Evolutionary conservation across 2,329 filamentous ascomycete species (phyloP), one percentile per base, ranked within the genome.

Genomic region (Aspergillus neoniger): DNA sequence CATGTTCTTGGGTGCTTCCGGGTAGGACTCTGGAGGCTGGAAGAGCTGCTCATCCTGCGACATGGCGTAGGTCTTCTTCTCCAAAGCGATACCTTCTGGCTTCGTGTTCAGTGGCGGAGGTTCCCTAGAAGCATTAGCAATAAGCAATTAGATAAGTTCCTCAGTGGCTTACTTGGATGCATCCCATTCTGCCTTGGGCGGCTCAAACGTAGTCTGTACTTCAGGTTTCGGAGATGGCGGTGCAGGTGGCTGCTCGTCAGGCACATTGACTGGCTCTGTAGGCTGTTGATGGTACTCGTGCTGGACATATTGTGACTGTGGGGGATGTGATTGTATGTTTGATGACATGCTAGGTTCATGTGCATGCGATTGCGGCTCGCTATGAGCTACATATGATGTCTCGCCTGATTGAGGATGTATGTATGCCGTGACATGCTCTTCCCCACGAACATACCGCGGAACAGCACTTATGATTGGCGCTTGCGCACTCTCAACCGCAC

Each of bases 11-110:
- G 93, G 92, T 17, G 92, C 91, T 70, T 91, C 91, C 2, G 93
- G 91, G 70, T 96, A 95, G 56, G 85, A 83, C 61, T 81, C 77
- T 17, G 93, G 93, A 32, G 93, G 86, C 57, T 91, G 84, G 76
- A 96, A 98, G 9, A 91, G 86, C 36, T 86, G 77, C 17, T 83
- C 82, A 74, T 93, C 90, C 58, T 85, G 85, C 58, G 90, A 96
- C 88, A 97, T 97, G 59, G 85, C 83, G 76, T 98, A 98, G 58
- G 87, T 87, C 59, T 87, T 86, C 50, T 83, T 83, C 15, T 92
- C 91, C 71, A 98, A 90, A 74, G 96, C 91, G 63, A 86, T 81
- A 6, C 92, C 94, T 81, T 98, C 95, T 8, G 93, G 93, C 71
- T 83, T 89, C 5, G 92, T 91, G 70, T 90, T 77, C 2, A 76